Base-by-base conservation (phyloP, 2,329 filamentous ascomycete genomes). In the Phaeosphaeriaceae sp. region DNA sequence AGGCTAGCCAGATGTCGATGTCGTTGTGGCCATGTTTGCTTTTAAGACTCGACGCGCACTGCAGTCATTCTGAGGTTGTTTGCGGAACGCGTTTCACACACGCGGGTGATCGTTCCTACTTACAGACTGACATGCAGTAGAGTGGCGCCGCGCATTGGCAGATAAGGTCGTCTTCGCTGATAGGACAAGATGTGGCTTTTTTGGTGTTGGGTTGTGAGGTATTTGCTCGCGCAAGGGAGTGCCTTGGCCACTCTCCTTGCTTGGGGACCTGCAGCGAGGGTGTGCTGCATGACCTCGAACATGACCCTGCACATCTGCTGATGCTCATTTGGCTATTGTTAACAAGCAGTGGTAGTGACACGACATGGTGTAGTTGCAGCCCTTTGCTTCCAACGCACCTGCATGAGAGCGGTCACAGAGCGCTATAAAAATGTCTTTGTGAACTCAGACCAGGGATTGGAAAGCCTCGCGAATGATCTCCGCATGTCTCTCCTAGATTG, bases 1-100 rank as follows among this genome's bases (percentile, higher is more conserved):
- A 19, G 42, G 2, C 42, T 45, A 20, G 3, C 27, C 27, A 49
- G 17, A 6, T 49, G 47, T 22, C 47, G 20, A 49, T 10, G 42
- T 13, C 42, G 27, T 33, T 21, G 47, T 49, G 47, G 47, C 47
- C 47, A 49, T 49, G 27, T 36, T 49, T 49, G 15, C 25, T 49
- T 49, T 49, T 49, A 33, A 17, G 20, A 21, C n/a, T 36, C n/a
- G 22, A 21, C 27, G 27, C 47, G 27, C 22, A 21, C 13, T 3
- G 15, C 36, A n/a, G 36, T 40, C 36, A 40, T 40, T 40, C 36
- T 40, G 36, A 15, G n/a, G 42, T 11, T 45, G 42, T 45, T 45
- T 45, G 42, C 42, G 42, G 42, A 45, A 45, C 42, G 42, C 42
- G 42, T 45, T 22, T 45, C 42, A 45, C 42, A 45, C 19, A 45